A percentile compares a stretch with the other conserved stretches of the same genome.
Conservation (phyloP, 225 moss, liverwort and hornwort genomes). For the Climacium dendroides region DNA sequence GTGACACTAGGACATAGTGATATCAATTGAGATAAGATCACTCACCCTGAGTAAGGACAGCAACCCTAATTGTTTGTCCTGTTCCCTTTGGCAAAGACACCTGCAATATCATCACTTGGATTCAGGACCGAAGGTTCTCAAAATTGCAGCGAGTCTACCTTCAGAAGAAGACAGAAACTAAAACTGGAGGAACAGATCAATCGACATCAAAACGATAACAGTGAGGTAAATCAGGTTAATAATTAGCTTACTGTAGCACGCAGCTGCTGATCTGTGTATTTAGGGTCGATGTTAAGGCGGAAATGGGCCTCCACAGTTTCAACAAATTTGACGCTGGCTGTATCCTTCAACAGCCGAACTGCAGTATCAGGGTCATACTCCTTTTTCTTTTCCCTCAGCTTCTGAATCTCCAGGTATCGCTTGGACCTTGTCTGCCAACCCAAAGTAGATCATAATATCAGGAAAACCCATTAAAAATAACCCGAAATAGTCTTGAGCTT, state of each 20-base stretch:
- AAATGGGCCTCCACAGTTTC: slow-evolving; percentile 95
- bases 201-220: neutral
- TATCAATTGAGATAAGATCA: neutral
- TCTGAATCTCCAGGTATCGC: slow-evolving; percentile 76
- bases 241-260: slow-evolving; percentile 60
- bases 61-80: slow-evolving; percentile 80
- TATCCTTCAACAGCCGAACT: slow-evolving; percentile 80
- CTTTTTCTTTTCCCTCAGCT: slow-evolving; percentile 67
- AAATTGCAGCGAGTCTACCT: neutral
- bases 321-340: slow-evolving; percentile 61
- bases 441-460: neutral
- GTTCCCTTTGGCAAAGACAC: slow-evolving; percentile 95
- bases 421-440: slow-evolving; percentile 68
- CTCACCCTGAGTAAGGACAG: slow-evolving; percentile 92
- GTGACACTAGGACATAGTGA: neutral
- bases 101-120: slow-evolving; percentile 19
- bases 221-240: neutral
- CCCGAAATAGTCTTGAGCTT: neutral
- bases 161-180: neutral
- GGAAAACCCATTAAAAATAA: neutral
- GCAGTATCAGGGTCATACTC: slow-evolving; percentile 87
- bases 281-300: slow-evolving; percentile 91
- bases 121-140: neutral
- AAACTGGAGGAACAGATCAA: neutral
- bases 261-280: slow-evolving; percentile 94